Percentiles rank a stretch among this genome's conserved stretches.
These are phyloP conservation scores for Xerocomellus chrysenteron DNA, from an alignment of 768 basidiomycete species.

Conservation along the genomic window DNA sequence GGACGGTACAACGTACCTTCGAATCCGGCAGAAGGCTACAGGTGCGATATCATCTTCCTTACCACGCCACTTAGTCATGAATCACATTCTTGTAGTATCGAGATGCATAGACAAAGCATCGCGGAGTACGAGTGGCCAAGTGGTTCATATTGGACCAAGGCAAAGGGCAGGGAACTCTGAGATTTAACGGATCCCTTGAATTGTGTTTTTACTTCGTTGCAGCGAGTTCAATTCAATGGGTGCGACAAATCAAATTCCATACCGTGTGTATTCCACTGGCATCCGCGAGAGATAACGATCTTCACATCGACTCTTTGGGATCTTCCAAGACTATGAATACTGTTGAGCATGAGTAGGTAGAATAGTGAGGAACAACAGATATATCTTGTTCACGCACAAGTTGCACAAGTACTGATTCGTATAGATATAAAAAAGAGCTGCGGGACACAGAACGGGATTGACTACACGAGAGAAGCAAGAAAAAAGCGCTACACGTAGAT, in stretches of 20 bases:
- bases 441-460: conserved; percentile 9
- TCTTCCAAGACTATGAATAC: neutral
- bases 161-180: conserved; percentile 3
- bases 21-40: conserved; percentile 75
- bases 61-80: neutral
- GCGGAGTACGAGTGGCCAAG: conserved; percentile 83
- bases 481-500: conserved; percentile 27
- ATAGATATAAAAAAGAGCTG: conserved; percentile 24
- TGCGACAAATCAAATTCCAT: neutral
- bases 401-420: conserved; percentile 10
- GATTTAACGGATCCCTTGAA: neutral
- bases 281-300: neutral
- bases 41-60: conserved; percentile 13
- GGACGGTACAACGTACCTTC: conserved; percentile 88
- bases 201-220: conserved; percentile 2
- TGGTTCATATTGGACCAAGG: conserved; percentile 43
- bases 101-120: conserved; percentile 82
- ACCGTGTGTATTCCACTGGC: neutral
- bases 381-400: conserved; percentile 4
- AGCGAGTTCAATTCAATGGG: neutral
- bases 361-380: conserved; percentile 3
- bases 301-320: neutral
- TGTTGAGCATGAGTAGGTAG: conserved; percentile 3
- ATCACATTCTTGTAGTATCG: conserved; percentile 57
- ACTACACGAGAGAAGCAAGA: conserved; percentile 30